These are phyloP conservation scores for Magnusiomyces magnusii DNA, from an alignment of 1,139 yeast species.

Conservation along the genomic window DNA sequence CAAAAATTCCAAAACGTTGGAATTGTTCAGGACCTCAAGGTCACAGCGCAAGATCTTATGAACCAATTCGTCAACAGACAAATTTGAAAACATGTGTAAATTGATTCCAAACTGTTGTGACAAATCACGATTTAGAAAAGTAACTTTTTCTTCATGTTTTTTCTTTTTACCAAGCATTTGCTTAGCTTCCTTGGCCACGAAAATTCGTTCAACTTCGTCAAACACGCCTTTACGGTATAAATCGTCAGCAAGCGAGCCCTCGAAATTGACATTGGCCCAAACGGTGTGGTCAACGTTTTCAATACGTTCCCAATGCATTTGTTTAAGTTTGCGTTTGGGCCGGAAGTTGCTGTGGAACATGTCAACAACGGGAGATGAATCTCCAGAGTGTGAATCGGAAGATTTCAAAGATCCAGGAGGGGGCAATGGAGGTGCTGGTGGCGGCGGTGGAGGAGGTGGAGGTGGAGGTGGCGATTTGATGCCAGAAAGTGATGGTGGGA, in stretches of 20 bases:
- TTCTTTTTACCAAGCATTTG: constrained; percentile 31
- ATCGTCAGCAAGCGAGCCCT: constrained; percentile 43
- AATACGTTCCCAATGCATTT: constrained; percentile 92
- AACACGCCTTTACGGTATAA: constrained; percentile 66
- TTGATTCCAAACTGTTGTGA: constrained; percentile 92
- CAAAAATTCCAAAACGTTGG: constrained; percentile 75
- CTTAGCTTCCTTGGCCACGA: constrained; percentile 55
- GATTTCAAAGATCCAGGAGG: constrained; percentile 19
- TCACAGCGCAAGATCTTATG: constrained; percentile 64
- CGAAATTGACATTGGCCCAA: constrained; percentile 58
- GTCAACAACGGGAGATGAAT: constrained; percentile 20
- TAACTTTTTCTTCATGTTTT: constrained; percentile 40
- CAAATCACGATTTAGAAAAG: constrained; percentile 69
- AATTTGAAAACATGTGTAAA: constrained; percentile 65
- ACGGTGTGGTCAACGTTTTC: constrained; percentile 60
- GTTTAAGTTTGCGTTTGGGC: constrained; percentile 67
- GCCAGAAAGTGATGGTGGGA: constrained; percentile 22
- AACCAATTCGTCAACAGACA: constrained; percentile 57
- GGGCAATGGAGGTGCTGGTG: constrained; percentile 24
- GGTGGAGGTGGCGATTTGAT: constrained; percentile 24
- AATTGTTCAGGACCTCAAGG: constrained; percentile 55
- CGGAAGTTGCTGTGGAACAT: constrained; percentile 30
- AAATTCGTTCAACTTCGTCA: constrained; percentile 68
- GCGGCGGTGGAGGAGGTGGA: constrained; percentile 28
- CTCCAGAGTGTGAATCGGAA: constrained; percentile 19